Evolutionary conservation across 169 alveolate species (phyloP).

Genomic region (Plasmodium relictum): DNA sequence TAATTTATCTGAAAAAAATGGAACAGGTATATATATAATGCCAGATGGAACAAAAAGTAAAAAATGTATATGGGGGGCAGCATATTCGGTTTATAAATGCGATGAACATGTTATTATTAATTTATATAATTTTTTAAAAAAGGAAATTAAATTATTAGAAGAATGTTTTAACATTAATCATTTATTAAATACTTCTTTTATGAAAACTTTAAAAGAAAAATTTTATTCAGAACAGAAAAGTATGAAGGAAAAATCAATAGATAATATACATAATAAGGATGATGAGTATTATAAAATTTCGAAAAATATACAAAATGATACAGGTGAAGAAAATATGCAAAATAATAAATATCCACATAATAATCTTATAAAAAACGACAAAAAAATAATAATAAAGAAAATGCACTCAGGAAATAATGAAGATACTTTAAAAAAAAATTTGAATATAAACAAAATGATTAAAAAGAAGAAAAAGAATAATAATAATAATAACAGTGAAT

Average conservation of each 20-base stretch:
- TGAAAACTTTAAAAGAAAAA: conserved; percentile 11
- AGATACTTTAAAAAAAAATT: no score
- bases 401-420: no score
- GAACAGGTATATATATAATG: conserved; percentile 38
- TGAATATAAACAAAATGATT: no score
- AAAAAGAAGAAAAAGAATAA: no score
- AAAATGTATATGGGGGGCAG: conserved; percentile 54
- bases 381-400: no score
- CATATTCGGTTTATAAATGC: conserved; percentile 34
- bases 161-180: conserved; percentile 9
- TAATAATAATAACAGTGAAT: not conserved
- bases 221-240: conserved; percentile 8
- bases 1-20: conserved; percentile 26
- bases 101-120: conserved; percentile 8
- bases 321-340: no score
- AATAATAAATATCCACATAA: no score
- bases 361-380: no score
- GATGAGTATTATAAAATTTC: no score
- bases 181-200: conserved; percentile 20
- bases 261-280: no score
- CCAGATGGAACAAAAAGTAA: conserved; percentile 38
- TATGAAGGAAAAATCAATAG: no score
- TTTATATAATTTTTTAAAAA: conserved; percentile 16
- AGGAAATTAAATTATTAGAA: conserved; percentile 13
- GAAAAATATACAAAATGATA: no score